phyloP scores from a whole-genome alignment of 345 rosid species.

The Microthlaspi erraticum region DNA sequence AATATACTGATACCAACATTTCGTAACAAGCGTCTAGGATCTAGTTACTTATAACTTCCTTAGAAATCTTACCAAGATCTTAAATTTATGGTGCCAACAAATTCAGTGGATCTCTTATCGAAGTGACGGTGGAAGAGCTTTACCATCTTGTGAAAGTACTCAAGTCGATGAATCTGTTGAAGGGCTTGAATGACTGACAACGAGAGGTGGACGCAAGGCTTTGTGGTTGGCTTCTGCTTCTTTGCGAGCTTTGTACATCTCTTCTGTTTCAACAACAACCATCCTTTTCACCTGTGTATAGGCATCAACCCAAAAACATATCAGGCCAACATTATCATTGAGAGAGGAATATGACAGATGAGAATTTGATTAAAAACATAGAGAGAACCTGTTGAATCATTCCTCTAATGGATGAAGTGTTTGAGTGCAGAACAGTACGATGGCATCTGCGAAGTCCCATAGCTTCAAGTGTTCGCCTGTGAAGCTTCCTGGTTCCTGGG shows the following conservation, averaged over 20 bases:
- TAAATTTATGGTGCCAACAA: background rate
- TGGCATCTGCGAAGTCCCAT: constrained; percentile 72
- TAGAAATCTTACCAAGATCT: background rate
- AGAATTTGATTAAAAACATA: background rate
- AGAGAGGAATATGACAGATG: background rate
- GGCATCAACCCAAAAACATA: background rate
- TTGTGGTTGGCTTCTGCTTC: constrained; percentile 58
- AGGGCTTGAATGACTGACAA: constrained; percentile 57
- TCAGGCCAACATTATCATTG: background rate
- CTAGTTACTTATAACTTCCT: constrained; percentile 31
- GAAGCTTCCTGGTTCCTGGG: constrained; percentile 84
- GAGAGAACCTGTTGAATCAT: constrained; percentile 71
- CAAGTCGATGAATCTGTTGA: constrained; percentile 46
- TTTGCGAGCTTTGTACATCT: constrained; percentile 79
- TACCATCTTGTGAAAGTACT: constrained; percentile 17
- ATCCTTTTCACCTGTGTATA: constrained; percentile 67
- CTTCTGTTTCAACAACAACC: constrained; percentile 79
- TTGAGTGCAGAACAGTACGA: constrained; percentile 69
- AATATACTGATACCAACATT: constrained; percentile 10
- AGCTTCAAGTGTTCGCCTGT: constrained; percentile 81
- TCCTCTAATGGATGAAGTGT: constrained; percentile 73
- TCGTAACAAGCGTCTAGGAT: constrained; percentile 18
- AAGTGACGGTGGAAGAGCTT: constrained; percentile 29
- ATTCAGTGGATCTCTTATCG: constrained; percentile 4
- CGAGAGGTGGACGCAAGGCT: constrained; percentile 65